Percentiles rank a stretch among this genome's conserved stretches.
These are phyloP conservation scores for Plenodomus lindquistii DNA, from an alignment of 2,329 filamentous ascomycete genomes.

Conservation along the genomic window DNA sequence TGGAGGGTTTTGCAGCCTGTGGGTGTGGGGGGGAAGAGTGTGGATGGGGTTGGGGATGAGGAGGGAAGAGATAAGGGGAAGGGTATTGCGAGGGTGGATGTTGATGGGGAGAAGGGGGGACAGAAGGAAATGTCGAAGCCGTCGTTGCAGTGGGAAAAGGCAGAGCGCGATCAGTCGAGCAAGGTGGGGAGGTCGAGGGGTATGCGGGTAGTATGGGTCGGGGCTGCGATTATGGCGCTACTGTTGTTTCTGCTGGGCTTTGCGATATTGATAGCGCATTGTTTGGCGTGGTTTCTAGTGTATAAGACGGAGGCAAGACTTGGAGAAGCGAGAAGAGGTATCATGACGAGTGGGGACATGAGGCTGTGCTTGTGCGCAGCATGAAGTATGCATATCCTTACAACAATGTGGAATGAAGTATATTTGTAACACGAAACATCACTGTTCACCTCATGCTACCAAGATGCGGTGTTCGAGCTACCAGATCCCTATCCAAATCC, in stretches of 20 bases:
- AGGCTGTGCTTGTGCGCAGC: constrained; percentile 33
- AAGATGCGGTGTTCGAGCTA: background rate
- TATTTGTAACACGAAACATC: too few species aligned
- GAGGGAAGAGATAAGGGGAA: background rate
- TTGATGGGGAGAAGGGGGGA: background rate
- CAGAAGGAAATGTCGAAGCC: background rate
- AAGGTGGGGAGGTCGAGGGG: background rate
- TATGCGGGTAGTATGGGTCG: constrained; percentile 5
- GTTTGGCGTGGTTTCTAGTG: constrained; percentile 32
- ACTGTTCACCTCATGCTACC: background rate
- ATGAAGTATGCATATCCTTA: too few species aligned
- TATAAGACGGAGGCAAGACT: constrained; percentile 35
- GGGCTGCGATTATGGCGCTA: constrained; percentile 8
- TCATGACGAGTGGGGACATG: constrained; percentile 36
- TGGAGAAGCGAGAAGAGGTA: constrained; percentile 24
- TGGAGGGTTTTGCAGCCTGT: constrained; percentile 6
- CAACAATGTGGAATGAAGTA: too few species aligned
- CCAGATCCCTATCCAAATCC: background rate
- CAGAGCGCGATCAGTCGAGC: background rate
- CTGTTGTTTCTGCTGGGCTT: constrained; percentile 22
- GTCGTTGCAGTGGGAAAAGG: background rate
- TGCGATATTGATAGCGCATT: constrained; percentile 30
- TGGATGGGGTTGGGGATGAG: background rate
- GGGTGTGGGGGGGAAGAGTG: background rate
- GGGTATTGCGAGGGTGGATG: background rate